phyloP scores from a whole-genome alignment of 129 eudicot genomes.

The Flaveria brownii region DNA sequence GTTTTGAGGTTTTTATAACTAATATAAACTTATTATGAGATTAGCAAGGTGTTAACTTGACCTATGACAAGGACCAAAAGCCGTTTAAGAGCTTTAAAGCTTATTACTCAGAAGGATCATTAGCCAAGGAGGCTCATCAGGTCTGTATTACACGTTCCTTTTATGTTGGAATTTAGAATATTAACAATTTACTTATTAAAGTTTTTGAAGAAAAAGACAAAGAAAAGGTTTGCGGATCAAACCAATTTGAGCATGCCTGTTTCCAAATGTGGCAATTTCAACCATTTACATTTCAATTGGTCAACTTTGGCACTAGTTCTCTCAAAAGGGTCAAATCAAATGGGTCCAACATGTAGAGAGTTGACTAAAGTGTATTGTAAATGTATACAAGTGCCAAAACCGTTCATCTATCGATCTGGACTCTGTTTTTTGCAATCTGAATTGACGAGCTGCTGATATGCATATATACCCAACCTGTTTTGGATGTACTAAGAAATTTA shows the following conservation, averaged over 20 bases:
- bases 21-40: background rate
- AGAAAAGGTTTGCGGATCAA: background rate
- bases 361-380: too few relatives aligned
- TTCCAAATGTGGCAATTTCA: background rate
- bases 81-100: constrained; percentile 3
- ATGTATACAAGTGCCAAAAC: background rate
- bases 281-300: constrained; percentile 7
- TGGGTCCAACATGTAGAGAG: background rate
- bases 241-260: background rate
- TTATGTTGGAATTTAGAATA: background rate
- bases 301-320: background rate
- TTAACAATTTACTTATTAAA: background rate
- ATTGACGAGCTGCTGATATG: background rate
- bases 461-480: background rate
- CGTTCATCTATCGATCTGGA: background rate
- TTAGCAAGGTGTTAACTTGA: constrained; percentile 28
- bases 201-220: background rate
- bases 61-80: constrained; percentile 24
- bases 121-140: constrained; percentile 23
- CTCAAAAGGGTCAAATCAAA: background rate
- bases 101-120: constrained; percentile 19
- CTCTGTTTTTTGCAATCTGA: background rate
- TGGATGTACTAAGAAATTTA: too few relatives aligned
- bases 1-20: background rate
- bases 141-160: background rate